These are phyloP conservation scores for Xylariales sp. DNA, from an alignment of 2,329 filamentous ascomycete genomes.

Conservation along the genomic window DNA sequence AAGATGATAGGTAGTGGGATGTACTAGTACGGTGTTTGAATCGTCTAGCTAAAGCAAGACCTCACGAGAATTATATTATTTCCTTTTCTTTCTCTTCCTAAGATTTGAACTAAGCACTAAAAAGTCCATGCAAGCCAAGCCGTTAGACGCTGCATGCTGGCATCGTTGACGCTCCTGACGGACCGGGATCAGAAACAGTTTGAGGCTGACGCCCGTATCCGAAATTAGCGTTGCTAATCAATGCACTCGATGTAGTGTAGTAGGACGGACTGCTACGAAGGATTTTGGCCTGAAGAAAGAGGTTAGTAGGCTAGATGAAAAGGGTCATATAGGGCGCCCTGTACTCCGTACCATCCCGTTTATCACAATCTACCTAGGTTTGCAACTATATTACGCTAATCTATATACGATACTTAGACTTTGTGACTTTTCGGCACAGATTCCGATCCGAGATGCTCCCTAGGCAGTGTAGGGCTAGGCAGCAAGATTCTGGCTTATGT, in stretches of 20 bases:
- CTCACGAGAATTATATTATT: not conserved
- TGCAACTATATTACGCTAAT: too few species aligned
- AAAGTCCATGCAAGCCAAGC: not conserved
- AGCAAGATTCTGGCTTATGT: too few species aligned
- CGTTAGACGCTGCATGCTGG: not conserved
- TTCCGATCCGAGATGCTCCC: too few species aligned
- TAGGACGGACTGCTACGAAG: too few species aligned
- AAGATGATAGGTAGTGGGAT: conserved; percentile 12
- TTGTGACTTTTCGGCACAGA: not conserved
- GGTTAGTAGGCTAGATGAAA: too few species aligned
- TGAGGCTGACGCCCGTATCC: not conserved
- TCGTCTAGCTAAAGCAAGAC: not conserved
- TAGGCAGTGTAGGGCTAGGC: too few species aligned
- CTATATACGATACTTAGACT: too few species aligned
- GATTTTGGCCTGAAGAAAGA: too few species aligned
- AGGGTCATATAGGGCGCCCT: too few species aligned
- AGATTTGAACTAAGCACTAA: conserved; percentile 1
- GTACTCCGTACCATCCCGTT: too few species aligned
- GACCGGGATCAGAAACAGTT: not conserved
- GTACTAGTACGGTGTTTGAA: not conserved
- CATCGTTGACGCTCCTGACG: not conserved
- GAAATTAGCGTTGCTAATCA: not conserved
- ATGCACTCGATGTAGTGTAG: too few species aligned
- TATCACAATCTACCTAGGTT: too few species aligned
- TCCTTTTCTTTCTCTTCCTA: not conserved